Conservation (phyloP, 2,329 filamentous ascomycete genomes). For the Pseudopyrenochaeta lycopersici region DNA sequence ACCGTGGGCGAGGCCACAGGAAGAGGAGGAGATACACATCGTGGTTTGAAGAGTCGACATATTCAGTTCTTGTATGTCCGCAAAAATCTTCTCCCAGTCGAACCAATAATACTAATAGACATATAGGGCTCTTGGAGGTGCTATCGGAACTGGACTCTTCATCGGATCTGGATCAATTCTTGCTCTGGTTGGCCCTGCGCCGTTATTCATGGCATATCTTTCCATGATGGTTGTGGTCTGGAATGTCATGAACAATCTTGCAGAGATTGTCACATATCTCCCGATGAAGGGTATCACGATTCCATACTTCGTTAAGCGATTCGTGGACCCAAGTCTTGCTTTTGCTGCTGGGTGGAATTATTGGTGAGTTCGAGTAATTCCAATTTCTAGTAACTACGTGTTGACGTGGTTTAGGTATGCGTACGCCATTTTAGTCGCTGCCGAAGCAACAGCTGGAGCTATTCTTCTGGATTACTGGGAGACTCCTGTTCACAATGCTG, state of each 20-base stretch:
- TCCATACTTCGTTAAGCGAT: constrained; percentile 49
- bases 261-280: constrained; percentile 52
- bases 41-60: constrained; percentile 49
- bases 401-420: constrained; percentile 28
- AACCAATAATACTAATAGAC: constrained; percentile 42
- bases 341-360: constrained; percentile 44
- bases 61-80: constrained; percentile 47
- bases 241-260: constrained; percentile 53
- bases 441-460: constrained; percentile 44
- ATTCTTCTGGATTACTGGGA: constrained; percentile 49
- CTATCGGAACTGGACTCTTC: constrained; percentile 56
- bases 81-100: neutral
- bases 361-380: constrained; percentile 23
- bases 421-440: constrained; percentile 46
- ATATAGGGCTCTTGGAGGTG: constrained; percentile 67
- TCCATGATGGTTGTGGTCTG: constrained; percentile 50
- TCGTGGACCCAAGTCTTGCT: constrained; percentile 58
- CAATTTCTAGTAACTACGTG: constrained; percentile 25
- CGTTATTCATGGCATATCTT: constrained; percentile 49
- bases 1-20: constrained; percentile 40
- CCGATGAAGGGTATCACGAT: constrained; percentile 51
- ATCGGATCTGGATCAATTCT: constrained; percentile 48
- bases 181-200: constrained; percentile 42
- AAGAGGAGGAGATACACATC: constrained; percentile 43
- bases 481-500: constrained; percentile 40